Base-by-base conservation (phyloP, 2,329 filamentous ascomycete species). In the Pseudogymnoascus sp. region DNA sequence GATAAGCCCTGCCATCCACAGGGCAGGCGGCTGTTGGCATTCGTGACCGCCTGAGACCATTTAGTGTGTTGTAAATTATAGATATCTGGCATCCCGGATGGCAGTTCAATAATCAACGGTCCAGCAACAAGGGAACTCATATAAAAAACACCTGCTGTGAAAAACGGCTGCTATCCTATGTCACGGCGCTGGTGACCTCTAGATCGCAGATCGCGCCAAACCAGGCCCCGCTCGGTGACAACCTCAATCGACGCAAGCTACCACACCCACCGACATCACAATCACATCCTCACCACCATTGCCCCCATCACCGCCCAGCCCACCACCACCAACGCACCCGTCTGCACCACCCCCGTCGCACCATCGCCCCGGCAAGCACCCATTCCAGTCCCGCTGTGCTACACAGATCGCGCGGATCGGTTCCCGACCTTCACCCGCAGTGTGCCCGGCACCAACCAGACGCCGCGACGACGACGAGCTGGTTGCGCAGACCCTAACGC, bases 381-480 rank as follows among this genome's bases (percentile, higher is more conserved):
- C 26, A 7, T 21, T 56, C n/a, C 10, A 19, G 17, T 56, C 50
- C 50, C 26, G 50, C 17, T 21, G 50, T 56, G 29, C 50, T 21
- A 56, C 50, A 56, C 50, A 33, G 50, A 33, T 56, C 50, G 50
- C 50, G 50, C 50, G 9, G 29, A 56, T 56, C 50, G 29, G 50
- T 15, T 56, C 50, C 50, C 50, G 50, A 56, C 50, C 13, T 35
- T 15, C 50, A 21, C 19, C 50, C 50, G 29, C 50, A 21, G 29
- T 21, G 17, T 33, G 2, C n/a, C 50, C 29, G 3, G 5, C 50
- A 35, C 50, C 50, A 56, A 35, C 50, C 50, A 56, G 29, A 56
- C 50, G 29, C 11, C 29, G 29, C 11, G 29, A 21, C 26, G 26
- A 35, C 50, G 50, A 33, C n/a, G 4, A 4, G 7, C 7, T 26